Evolutionary conservation across 805 yeast species (phyloP).

Genomic region (Priceomyces fermenticarens): DNA sequence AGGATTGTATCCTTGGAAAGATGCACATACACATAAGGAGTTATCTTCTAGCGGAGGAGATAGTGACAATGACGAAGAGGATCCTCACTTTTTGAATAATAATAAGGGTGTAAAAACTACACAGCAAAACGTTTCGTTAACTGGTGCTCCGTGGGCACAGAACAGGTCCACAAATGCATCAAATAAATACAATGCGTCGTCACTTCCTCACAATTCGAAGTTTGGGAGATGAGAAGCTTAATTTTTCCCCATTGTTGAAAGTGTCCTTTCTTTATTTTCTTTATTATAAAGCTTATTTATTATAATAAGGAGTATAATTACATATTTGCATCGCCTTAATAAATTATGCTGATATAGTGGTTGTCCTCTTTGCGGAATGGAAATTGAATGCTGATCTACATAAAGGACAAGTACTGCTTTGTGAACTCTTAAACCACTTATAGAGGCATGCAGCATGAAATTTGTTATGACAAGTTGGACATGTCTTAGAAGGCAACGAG

Average conservation of each 20-base stretch:
- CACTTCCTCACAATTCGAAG: no score
- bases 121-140: slow-evolving; percentile 26
- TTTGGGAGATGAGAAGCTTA: no score
- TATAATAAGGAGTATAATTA: no score
- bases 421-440: slow-evolving; percentile 96
- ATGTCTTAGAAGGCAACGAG: slow-evolving; percentile 82
- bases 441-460: slow-evolving; percentile 95
- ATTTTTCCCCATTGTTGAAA: no score
- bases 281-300: no score
- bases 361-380: slow-evolving; percentile 15
- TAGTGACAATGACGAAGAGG: slow-evolving; percentile 9
- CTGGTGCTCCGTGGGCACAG: slow-evolving; percentile 42
- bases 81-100: slow-evolving; percentile 20
- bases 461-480: slow-evolving; percentile 88
- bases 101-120: slow-evolving; percentile 26
- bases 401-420: slow-evolving; percentile 89
- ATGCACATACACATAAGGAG: slow-evolving; percentile 17
- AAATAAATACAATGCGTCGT: background rate
- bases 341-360: background rate
- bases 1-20: slow-evolving; percentile 51
- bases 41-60: slow-evolving; percentile 15
- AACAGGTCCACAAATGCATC: background rate
- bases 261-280: no score
- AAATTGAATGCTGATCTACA: slow-evolving; percentile 72
- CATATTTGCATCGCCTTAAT: no score